Evolutionary conservation across 2,329 filamentous ascomycete species (phyloP).

Genomic region (Coleophoma eucalyptorum): DNA sequence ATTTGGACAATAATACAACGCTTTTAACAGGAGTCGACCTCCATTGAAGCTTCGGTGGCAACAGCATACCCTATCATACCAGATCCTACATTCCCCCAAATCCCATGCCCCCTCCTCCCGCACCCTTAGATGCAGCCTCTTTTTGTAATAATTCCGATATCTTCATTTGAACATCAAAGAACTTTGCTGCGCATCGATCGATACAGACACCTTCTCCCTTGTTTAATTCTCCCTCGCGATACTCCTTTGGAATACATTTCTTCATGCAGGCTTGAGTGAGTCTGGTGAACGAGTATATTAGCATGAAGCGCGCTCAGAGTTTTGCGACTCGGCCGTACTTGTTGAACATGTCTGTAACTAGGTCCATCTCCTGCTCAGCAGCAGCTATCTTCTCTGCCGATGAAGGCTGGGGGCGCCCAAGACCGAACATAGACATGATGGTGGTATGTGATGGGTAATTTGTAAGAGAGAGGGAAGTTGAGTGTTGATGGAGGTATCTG

Average conservation of each 20-base stretch:
- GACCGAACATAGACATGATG: slow-evolving; percentile 71
- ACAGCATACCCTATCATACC: background rate
- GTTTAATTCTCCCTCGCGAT: slow-evolving; percentile 95
- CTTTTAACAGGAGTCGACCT: background rate
- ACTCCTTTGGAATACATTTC: slow-evolving; percentile 90
- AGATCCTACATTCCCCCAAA: slow-evolving; percentile 39
- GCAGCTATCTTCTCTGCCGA: slow-evolving; percentile 97
- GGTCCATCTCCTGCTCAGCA: slow-evolving; percentile 95
- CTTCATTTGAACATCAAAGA: slow-evolving; percentile 98
- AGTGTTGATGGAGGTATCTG: slow-evolving; percentile 3
- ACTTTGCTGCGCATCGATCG: slow-evolving; percentile 95
- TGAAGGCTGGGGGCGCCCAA: slow-evolving; percentile 75
- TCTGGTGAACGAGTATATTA: slow-evolving; percentile 37
- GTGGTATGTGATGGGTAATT: slow-evolving; percentile 5
- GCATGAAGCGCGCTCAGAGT: too few relatives aligned
- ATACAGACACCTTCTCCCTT: slow-evolving; percentile 99
- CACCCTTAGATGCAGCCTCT: slow-evolving; percentile 67
- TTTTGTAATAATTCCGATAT: slow-evolving; percentile 95
- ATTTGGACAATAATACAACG: background rate
- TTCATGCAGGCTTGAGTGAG: slow-evolving; percentile 84
- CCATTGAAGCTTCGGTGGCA: background rate
- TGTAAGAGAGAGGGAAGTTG: background rate
- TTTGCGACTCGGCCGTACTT: slow-evolving; percentile 54
- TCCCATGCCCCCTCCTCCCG: slow-evolving; percentile 43
- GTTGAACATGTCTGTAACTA: slow-evolving; percentile 97